A percentile compares a stretch with the other conserved stretches of the same genome.
phyloP scores from a whole-genome alignment of 1,284 basidiomycete species.

The Filobasidium uniguttulatum region DNA sequence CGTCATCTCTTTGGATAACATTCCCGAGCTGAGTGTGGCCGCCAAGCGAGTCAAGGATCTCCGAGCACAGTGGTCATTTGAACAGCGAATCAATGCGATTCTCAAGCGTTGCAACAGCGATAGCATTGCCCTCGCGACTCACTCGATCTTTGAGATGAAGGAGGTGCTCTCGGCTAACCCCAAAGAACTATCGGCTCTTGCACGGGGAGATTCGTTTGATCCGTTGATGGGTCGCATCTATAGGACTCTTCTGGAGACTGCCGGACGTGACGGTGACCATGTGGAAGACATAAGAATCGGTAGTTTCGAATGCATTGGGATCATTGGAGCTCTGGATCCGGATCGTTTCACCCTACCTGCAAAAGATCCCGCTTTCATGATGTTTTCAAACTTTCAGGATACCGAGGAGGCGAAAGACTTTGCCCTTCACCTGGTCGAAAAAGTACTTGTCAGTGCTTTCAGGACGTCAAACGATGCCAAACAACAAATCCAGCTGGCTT shows the following conservation, averaged over 20 bases:
- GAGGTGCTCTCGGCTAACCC: constrained; percentile 46
- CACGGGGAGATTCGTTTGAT: constrained; percentile 77
- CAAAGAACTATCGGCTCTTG: constrained; percentile 47
- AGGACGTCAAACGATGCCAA: constrained; percentile 84
- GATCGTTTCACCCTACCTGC: constrained; percentile 52
- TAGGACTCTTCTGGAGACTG: constrained; percentile 54
- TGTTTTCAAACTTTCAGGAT: constrained; percentile 71
- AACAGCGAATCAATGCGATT: constrained; percentile 52
- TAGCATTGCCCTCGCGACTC: constrained; percentile 64
- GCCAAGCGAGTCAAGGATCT: constrained; percentile 42
- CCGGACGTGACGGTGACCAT: constrained; percentile 55
- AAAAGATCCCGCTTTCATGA: constrained; percentile 49
- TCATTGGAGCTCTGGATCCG: constrained; percentile 90
- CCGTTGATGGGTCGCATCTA: constrained; percentile 58
- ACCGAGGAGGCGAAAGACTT: constrained; percentile 66
- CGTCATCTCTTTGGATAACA: constrained; percentile 57
- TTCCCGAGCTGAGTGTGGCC: constrained; percentile 51
- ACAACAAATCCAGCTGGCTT: constrained; percentile 81
- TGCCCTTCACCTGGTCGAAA: constrained; percentile 69
- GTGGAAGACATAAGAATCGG: constrained; percentile 50
- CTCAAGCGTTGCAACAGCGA: constrained; percentile 64
- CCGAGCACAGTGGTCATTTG: constrained; percentile 45
- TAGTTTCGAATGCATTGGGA: constrained; percentile 80
- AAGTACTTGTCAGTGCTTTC: constrained; percentile 83
- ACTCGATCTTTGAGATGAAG: constrained; percentile 66